phyloP scores from a whole-genome alignment of 148 eudicot species.

The Pouteria glomerata region DNA sequence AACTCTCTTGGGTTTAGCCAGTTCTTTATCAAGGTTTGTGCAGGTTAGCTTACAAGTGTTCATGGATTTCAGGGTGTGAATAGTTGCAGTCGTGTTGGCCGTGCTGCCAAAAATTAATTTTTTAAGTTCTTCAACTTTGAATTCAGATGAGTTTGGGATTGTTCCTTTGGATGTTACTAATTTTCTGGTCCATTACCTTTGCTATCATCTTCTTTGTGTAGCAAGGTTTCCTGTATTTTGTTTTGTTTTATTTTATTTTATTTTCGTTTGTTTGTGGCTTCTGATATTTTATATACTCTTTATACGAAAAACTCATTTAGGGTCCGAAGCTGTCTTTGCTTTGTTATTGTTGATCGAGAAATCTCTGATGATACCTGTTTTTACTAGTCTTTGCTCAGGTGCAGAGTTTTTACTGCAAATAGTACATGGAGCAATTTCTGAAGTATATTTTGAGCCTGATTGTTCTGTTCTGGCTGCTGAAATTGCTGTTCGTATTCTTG shows the following conservation, averaged over 20 bases:
- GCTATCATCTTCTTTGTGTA: background rate
- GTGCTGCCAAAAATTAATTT: background rate
- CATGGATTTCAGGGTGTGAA: background rate
- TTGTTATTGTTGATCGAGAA: slow-evolving; percentile 7
- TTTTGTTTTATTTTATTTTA: background rate
- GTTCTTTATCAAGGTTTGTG: slow-evolving; percentile 80
- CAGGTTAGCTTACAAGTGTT: background rate
- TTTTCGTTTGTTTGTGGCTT: background rate
- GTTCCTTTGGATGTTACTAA: background rate
- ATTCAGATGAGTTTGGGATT: background rate
- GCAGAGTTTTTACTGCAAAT: slow-evolving; percentile 74
- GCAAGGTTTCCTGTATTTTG: background rate
- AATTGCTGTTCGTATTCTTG: slow-evolving; percentile 72
- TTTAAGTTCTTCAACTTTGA: background rate
- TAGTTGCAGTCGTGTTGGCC: background rate
- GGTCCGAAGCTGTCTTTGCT: background rate
- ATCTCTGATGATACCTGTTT: slow-evolving; percentile 35
- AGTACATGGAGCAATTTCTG: slow-evolving; percentile 70
- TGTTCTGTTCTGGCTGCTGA: slow-evolving; percentile 66
- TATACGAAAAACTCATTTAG: background rate
- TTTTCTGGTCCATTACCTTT: background rate
- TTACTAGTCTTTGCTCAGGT: slow-evolving; percentile 82
- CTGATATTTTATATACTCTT: background rate
- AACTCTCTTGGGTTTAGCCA: slow-evolving; percentile 75
- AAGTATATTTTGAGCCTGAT: slow-evolving; percentile 38